Conservation (phyloP, 345 rosid genomes). For the Moricandia moricandioides region DNA sequence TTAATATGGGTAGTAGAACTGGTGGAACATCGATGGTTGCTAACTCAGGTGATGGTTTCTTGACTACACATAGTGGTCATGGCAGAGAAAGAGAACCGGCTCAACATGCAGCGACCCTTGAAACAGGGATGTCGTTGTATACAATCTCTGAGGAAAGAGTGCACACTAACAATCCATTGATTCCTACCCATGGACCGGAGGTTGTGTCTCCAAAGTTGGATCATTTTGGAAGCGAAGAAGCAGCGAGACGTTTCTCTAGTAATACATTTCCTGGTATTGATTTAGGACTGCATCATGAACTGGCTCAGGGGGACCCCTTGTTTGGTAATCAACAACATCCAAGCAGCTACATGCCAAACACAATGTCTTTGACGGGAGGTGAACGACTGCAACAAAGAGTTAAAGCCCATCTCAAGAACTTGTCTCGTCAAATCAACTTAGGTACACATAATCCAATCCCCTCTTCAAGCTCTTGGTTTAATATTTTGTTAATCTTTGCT, state of each 20-base stretch:
- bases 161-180: slow-evolving; percentile 40
- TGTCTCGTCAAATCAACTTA: slow-evolving; percentile 55
- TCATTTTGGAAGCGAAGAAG: slow-evolving; percentile 40
- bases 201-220: neutral
- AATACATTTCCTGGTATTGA: slow-evolving; percentile 30
- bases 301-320: slow-evolving; percentile 37
- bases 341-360: slow-evolving; percentile 46
- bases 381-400: slow-evolving; percentile 77
- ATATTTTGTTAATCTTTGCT: neutral
- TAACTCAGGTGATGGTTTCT: slow-evolving; percentile 40
- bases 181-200: slow-evolving; percentile 44
- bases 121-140: slow-evolving; percentile 32
- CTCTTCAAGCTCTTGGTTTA: slow-evolving; percentile 16
- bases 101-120: slow-evolving; percentile 43
- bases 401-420: slow-evolving; percentile 59
- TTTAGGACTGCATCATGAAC: slow-evolving; percentile 54
- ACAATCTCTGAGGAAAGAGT: slow-evolving; percentile 46
- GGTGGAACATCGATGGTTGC: slow-evolving; percentile 47
- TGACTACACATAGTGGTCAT: slow-evolving; percentile 45
- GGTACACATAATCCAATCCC: slow-evolving; percentile 46
- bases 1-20: slow-evolving; percentile 41
- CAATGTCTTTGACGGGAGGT: slow-evolving; percentile 43
- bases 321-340: slow-evolving; percentile 44
- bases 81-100: slow-evolving; percentile 39
- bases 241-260: neutral